A percentile compares a stretch with the other conserved stretches of the same genome.
Evolutionary conservation across 2,329 filamentous ascomycete genomes (phyloP).

Genomic region (Apiospora koreana): DNA sequence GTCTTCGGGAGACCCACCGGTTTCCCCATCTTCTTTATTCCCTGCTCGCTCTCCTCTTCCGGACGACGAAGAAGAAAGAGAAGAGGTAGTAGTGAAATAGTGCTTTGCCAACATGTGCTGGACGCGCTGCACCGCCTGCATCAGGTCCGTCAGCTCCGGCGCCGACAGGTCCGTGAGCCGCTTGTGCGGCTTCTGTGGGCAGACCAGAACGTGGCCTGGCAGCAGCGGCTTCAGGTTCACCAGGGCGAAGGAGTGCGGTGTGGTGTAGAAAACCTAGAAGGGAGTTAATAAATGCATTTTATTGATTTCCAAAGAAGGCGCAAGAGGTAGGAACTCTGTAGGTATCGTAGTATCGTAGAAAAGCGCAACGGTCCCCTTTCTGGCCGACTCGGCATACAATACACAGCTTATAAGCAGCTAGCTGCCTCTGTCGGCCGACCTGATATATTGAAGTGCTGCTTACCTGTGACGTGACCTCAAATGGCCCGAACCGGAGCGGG

Average conservation of each 20-base stretch:
- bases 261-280: conserved; percentile 80
- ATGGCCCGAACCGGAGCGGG: conserved; percentile 70
- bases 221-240: conserved; percentile 96
- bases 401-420: not conserved
- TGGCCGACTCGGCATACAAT: not conserved
- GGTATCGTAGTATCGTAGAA: not conserved
- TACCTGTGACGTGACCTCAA: conserved; percentile 75
- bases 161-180: conserved; percentile 74
- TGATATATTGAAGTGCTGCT: conserved; percentile 19
- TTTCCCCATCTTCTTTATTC: not conserved
- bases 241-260: conserved; percentile 78
- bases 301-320: not conserved
- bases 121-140: conserved; percentile 81
- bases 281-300: conserved; percentile 5
- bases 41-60: not conserved
- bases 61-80: conserved; percentile 7
- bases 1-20: conserved; percentile 45
- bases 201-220: conserved; percentile 90
- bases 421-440: not conserved
- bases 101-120: conserved; percentile 69
- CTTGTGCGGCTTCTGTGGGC: conserved; percentile 67
- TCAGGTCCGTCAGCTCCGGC: conserved; percentile 77
- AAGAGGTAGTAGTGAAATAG: conserved; percentile 51
- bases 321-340: not conserved
- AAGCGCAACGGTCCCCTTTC: not conserved